Conservation (phyloP, 2,329 filamentous ascomycete genomes). For the Ophiocordyceps unilateralis region DNA sequence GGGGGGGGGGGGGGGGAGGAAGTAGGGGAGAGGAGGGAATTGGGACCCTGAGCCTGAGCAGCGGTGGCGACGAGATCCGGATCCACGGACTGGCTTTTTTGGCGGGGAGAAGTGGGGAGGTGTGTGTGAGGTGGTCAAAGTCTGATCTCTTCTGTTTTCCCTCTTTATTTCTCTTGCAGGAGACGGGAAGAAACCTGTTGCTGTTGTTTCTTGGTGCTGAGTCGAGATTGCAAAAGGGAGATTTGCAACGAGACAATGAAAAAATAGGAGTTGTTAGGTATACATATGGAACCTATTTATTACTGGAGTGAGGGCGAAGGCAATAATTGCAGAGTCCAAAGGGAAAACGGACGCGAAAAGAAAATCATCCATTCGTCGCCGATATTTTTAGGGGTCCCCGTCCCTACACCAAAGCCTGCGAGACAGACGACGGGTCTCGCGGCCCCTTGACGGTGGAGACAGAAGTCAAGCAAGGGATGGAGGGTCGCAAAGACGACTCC, state of each 20-base stretch:
- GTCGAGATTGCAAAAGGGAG: not conserved
- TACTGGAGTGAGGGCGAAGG: not conserved
- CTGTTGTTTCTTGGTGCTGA: not conserved
- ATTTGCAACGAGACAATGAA: not conserved
- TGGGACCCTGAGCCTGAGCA: constrained; percentile 1
- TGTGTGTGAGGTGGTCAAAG: not conserved
- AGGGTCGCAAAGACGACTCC: not conserved
- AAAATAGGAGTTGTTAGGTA: not conserved
- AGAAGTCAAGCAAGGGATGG: not conserved
- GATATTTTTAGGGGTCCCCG: not conserved
- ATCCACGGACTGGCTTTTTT: constrained; percentile 1
- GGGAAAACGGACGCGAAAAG: not conserved
- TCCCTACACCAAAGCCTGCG: not conserved
- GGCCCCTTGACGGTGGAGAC: not conserved
- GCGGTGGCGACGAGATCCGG: constrained; percentile 3
- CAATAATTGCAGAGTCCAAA: too few relatives aligned
- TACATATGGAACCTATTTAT: not conserved
- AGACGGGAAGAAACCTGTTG: not conserved
- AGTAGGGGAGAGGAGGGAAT: not conserved
- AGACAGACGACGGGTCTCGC: too few relatives aligned
- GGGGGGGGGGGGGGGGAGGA: not conserved
- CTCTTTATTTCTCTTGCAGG: not conserved
- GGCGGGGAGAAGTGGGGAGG: not conserved
- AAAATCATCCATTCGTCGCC: not conserved
- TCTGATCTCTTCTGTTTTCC: not conserved